These are phyloP conservation scores for Solanum infundibuliforme DNA, from an alignment of 257 asterid genomes.

Conservation along the genomic window DNA sequence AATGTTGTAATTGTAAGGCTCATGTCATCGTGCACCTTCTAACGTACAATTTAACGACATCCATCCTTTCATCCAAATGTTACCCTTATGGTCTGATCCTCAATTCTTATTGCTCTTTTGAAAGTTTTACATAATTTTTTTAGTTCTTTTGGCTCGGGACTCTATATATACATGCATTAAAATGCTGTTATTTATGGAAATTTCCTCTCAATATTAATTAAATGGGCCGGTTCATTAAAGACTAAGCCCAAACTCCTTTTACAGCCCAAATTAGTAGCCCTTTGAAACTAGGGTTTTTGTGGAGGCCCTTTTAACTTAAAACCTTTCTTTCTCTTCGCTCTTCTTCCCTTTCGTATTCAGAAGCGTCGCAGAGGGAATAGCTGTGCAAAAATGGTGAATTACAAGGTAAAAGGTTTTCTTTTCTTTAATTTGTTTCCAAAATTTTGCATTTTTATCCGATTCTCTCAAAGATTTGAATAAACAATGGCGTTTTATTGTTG, in stretches of 20 bases:
- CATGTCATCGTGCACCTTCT: not conserved
- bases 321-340: not conserved
- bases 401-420: slow-evolving; percentile 15
- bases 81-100: too few species aligned
- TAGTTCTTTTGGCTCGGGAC: too few species aligned
- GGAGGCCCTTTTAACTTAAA: not conserved
- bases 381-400: slow-evolving; percentile 30
- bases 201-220: too few species aligned
- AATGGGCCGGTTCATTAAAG: too few species aligned
- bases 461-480: not conserved
- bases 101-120: too few species aligned
- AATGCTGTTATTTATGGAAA: too few species aligned
- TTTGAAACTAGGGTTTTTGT: not conserved
- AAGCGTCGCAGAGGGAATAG: slow-evolving; percentile 1
- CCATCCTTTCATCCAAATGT: too few species aligned
- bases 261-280: not conserved
- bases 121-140: too few species aligned
- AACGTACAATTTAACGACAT: too few species aligned
- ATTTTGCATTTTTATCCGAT: not conserved
- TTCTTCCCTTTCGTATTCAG: not conserved
- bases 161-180: too few species aligned
- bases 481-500: not conserved
- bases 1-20: too few species aligned
- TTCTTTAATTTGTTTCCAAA: not conserved
- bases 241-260: not conserved